Conservation (phyloP, 148 eudicot genomes). For the Heliamphora exappendiculata region DNA sequence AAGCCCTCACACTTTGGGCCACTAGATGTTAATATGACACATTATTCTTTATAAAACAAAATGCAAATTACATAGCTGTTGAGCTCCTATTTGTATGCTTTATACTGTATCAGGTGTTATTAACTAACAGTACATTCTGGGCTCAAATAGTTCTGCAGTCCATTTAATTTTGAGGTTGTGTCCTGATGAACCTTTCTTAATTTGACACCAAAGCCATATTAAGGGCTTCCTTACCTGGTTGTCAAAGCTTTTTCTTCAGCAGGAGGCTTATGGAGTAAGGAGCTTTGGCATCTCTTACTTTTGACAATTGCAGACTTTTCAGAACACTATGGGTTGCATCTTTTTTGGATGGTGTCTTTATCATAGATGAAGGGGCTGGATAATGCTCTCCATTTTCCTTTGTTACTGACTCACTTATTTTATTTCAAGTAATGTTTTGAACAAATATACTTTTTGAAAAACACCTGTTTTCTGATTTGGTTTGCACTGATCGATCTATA, state of each 20-base stretch:
- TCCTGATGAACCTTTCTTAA: background rate
- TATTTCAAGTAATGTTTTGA: background rate
- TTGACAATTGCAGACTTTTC: background rate
- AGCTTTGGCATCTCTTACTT: background rate
- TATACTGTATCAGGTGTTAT: background rate
- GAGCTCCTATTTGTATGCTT: background rate
- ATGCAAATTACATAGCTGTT: too few relatives aligned
- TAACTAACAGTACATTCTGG: too few relatives aligned
- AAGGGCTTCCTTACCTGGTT: too few relatives aligned
- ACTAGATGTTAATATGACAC: too few relatives aligned
- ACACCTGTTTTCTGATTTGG: too few relatives aligned
- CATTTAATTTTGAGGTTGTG: background rate
- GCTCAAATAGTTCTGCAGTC: background rate
- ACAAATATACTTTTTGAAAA: background rate
- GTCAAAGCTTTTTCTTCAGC: too few relatives aligned
- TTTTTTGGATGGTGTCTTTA: background rate
- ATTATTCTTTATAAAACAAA: too few relatives aligned
- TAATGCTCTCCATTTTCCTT: background rate
- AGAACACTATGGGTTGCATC: background rate
- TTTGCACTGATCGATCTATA: too few relatives aligned
- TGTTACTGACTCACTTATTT: background rate
- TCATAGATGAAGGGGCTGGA: background rate
- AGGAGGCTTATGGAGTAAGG: background rate
- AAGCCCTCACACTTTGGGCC: too few relatives aligned
- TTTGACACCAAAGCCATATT: background rate